Evolutionary conservation across 768 basidiomycete species (phyloP), one percentile per base, ranked within the genome.

Genomic region (Kwoniella bestiolae): DNA sequence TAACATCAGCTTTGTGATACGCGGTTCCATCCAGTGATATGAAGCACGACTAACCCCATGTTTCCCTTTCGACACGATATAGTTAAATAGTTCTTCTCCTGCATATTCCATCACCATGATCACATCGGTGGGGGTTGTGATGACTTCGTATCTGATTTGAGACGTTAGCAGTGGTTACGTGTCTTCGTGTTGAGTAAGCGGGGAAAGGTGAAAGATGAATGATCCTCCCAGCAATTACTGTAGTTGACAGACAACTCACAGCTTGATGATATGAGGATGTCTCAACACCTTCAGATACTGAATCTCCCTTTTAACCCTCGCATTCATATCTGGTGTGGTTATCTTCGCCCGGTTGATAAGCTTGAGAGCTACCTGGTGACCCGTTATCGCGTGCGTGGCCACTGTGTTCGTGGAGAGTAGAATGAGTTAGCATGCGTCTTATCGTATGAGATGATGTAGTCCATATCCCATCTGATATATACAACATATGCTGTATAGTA

Each of bases 21-120:
- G n/a, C n/a, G n/a, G n/a, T n/a, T n/a, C n/a, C n/a, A n/a, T n/a
- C n/a, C n/a, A n/a, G n/a, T n/a, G n/a, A n/a, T n/a, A n/a, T n/a
- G n/a, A n/a, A 34, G 29, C 5, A 23, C 3, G 18, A 65, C 69
- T 60, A 45, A 74, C 73, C 58, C 76, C 76, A 59, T 73, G 78
- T 65, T 79, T 80, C 8, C 96, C 96, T 65, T 94, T 87, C n/a
- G 86, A 85, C 66, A 96, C 95, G 77, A 98, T 97, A 83, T 94
- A 96, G 82, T 98, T 93, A 86, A 99, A 99, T 5, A 99, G 86
- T 76, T 99, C 96, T 66, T 93, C 94, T 0, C 91, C 91, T 2
- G 94, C 95, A 80, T 89, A 97, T 60, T 99, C 96, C 60, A 98
- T 88, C 31, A 99, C 96, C 82, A 99, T 96, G 79, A 99, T 94